These are phyloP conservation scores for Benincasa hispida DNA, from an alignment of 306 rosid species.

Conservation along the genomic window DNA sequence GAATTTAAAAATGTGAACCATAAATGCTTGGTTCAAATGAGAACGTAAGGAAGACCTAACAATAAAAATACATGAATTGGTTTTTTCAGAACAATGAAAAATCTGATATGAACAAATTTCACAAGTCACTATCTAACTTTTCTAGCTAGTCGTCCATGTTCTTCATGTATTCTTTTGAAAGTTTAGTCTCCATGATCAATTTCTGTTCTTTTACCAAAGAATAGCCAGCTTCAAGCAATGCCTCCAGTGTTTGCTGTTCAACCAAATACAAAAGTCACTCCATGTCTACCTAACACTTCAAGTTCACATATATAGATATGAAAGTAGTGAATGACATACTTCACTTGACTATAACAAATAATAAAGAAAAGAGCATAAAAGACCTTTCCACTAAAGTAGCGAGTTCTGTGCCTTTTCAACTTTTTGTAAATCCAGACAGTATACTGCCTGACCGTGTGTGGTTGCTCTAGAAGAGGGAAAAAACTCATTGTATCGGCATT, in stretches of 20 bases:
- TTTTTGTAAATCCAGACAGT: neutral
- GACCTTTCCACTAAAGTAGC: neutral
- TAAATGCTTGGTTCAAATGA: no score
- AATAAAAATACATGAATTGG: neutral
- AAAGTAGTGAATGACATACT: neutral
- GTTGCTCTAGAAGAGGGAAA: neutral
- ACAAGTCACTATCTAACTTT: neutral
- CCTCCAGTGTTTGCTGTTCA: constrained; percentile 78
- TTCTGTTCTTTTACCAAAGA: constrained; percentile 71
- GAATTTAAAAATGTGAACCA: neutral
- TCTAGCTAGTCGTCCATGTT: constrained; percentile 46
- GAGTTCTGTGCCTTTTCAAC: neutral
- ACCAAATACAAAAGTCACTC: constrained; percentile 19
- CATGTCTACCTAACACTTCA: neutral
- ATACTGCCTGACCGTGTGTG: neutral
- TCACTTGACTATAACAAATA: neutral
- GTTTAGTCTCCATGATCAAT: constrained; percentile 78
- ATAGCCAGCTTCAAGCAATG: constrained; percentile 72
- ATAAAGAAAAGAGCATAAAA: neutral
- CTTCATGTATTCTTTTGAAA: constrained; percentile 96
- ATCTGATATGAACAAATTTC: neutral
- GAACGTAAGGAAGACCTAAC: neutral
- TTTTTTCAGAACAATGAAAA: neutral
- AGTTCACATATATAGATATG: neutral
- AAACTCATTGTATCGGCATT: neutral